These are phyloP conservation scores for Wallacemonas sp. DNA, from an alignment of 208 protist genomes.

Conservation along the genomic window DNA sequence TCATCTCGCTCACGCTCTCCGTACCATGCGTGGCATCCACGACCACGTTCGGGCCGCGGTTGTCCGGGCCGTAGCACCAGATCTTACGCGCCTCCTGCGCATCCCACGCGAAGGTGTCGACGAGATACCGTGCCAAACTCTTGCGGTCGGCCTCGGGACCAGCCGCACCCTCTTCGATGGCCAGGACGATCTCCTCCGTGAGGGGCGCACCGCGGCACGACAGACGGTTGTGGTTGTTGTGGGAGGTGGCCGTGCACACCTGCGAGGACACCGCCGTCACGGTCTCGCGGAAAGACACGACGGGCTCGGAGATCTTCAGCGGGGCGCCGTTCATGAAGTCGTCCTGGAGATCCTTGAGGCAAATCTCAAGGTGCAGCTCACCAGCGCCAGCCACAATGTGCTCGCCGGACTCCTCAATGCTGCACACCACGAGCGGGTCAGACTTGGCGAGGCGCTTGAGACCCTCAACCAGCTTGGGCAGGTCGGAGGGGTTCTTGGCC, in stretches of 20 bases:
- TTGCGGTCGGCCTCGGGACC: conserved; percentile 93
- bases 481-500: conserved; percentile 97
- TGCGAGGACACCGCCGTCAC: conserved; percentile 94
- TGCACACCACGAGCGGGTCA: conserved; percentile 96
- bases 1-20: conserved; percentile 99
- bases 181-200: conserved; percentile 90
- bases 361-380: conserved; percentile 99
- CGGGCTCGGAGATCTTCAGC: conserved; percentile 95
- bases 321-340: conserved; percentile 95
- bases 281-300: conserved; percentile 99
- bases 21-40: conserved; percentile 97
- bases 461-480: conserved; percentile 98
- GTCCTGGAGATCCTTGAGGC: conserved; percentile 99
- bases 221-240: conserved; percentile 99
- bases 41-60: conserved; percentile 96
- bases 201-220: conserved; percentile 95
- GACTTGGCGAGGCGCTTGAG: conserved; percentile 97
- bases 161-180: conserved; percentile 93
- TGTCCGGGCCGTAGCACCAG: conserved; percentile 98
- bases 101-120: conserved; percentile 93
- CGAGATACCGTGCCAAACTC: conserved; percentile 82
- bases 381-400: conserved; percentile 99
- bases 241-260: conserved; percentile 87
- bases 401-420: conserved; percentile 97
- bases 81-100: conserved; percentile 96